phyloP scores from a whole-genome alignment of 2,329 filamentous ascomycete genomes.

The Thielaviopsis punctulata region DNA sequence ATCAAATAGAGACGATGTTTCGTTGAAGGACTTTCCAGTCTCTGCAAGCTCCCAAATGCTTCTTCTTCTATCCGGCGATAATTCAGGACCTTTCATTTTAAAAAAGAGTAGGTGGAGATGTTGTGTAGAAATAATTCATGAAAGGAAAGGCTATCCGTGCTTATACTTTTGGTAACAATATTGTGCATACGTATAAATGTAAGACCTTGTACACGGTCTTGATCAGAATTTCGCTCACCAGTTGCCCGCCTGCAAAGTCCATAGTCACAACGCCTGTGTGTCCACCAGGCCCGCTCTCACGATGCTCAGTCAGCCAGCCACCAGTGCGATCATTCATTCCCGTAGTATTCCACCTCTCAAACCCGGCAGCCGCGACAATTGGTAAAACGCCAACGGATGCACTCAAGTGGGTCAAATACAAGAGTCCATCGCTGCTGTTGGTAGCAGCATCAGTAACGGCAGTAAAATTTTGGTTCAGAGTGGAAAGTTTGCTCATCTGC shows the following conservation, averaged over 20 bases:
- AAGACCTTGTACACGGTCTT: background rate
- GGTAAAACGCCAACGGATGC: slow-evolving; percentile 16
- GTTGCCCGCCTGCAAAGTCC: slow-evolving; percentile 28
- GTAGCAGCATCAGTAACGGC: slow-evolving; percentile 23
- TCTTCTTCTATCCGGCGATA: no score
- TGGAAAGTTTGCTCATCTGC: slow-evolving; percentile 25
- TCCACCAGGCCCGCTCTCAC: background rate
- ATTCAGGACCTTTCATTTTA: no score
- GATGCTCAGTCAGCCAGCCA: slow-evolving; percentile 24
- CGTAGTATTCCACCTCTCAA: slow-evolving; percentile 16
- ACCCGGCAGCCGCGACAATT: slow-evolving; percentile 30
- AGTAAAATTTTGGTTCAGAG: slow-evolving; percentile 28
- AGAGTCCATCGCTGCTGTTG: background rate
- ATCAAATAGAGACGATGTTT: no score
- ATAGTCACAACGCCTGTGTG: slow-evolving; percentile 29
- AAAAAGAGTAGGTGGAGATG: no score
- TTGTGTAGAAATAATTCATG: no score
- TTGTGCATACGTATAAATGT: no score
- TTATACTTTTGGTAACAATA: no score
- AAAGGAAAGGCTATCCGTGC: no score
- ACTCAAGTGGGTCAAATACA: slow-evolving; percentile 17
- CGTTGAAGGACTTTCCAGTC: no score
- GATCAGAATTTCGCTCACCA: slow-evolving; percentile 25
- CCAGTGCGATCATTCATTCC: slow-evolving; percentile 34
- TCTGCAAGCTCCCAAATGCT: no score